Percentiles rank a stretch among this genome's conserved stretches.
Evolutionary conservation across 192 early-diverging fungal species (phyloP).

Genomic region (Piromyces sp.): DNA sequence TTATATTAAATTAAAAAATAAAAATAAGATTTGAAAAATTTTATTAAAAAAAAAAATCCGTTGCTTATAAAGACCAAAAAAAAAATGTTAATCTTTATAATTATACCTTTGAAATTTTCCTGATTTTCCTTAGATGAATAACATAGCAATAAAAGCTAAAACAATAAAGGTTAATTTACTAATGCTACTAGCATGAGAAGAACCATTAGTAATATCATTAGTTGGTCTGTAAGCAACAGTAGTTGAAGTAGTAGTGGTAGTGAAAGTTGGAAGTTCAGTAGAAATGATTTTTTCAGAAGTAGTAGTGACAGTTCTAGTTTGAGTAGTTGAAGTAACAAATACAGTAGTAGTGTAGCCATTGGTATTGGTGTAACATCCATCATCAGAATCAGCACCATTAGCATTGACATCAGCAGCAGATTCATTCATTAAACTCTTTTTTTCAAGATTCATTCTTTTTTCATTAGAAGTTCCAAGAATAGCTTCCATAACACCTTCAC

Average conservation of each 20-base stretch:
- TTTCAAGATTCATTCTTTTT: background rate
- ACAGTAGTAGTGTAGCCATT: background rate
- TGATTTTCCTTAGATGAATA: background rate
- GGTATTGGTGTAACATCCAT: background rate
- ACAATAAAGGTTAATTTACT: background rate
- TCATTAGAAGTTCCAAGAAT: background rate
- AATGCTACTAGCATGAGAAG: background rate
- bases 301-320: background rate
- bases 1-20: no score
- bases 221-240: background rate
- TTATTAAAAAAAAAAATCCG: no score
- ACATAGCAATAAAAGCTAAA: background rate
- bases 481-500: background rate
- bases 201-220: background rate
- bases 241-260: background rate
- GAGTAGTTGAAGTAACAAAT: background rate
- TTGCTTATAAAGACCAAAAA: no score
- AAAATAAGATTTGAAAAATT: no score
- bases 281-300: background rate
- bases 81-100: no score
- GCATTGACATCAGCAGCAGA: background rate
- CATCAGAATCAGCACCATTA: background rate
- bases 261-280: background rate
- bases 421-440: background rate
- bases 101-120: no score